Base-by-base conservation (phyloP, 805 yeast species). In the Metschnikowia colocasiae region DNA sequence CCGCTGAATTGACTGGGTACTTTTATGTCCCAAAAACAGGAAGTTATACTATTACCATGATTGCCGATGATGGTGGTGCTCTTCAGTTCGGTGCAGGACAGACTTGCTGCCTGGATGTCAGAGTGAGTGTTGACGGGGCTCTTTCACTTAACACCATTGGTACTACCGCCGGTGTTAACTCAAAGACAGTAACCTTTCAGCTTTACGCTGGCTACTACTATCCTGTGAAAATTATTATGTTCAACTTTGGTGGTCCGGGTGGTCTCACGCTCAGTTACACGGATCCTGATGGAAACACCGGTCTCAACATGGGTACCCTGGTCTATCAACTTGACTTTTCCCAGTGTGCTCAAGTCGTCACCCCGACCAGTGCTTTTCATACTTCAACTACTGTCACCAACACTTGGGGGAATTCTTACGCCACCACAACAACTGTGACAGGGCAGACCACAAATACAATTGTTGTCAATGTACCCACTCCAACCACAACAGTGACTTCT, bases 371-470 rank as follows among this genome's bases (percentile, higher is more conserved):
- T 4, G 45, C 51, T 4, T 29, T 30, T 22, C 31, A 43, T 10
- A 38, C 47, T 23, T 18, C 51, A 10, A 23, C 51, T 6, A 50
- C 46, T 5, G 34, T 40, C 25, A 37, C 58, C 19, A 38, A 40
- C 13, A 51, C 60, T 9, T 53, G 53, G 47, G 35, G 42, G 7
- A 26, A 33, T 7, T 27, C 55, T 12, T 47, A 54, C n/a, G 49
- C 51, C 57, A 22, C 40, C 36, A 25, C 49, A 45, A 8, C 32
- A 52, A 56, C 19, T 15, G 55, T 3, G 46, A 53, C 8, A 6
- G 62, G 58, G 18, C 56, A 45, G 15, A 22, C 20, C 6, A 55
- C 60, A 8, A 57, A 49, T 3, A 58, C 62, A 1, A 59, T 59
- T 4, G 45, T 50, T 7, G 55, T 59, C 3, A 43, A 46, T 10